A percentile compares a stretch with the other conserved stretches of the same genome.
Conservation (phyloP, 768 basidiomycete genomes). For the Exsudoporus frostii region DNA sequence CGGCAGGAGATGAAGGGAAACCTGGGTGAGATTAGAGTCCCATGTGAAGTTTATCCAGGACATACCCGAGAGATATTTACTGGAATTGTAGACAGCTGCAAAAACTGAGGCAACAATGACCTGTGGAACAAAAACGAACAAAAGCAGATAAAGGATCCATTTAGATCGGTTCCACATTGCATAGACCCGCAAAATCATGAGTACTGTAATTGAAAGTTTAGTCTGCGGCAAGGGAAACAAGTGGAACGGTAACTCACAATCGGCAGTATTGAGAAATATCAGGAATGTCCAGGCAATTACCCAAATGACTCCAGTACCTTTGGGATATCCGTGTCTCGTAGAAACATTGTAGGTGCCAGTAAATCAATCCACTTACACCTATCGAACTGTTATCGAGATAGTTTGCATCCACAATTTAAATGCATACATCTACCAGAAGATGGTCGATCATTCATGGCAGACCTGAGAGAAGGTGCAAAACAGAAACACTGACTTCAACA, state of each 20-base stretch:
- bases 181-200: no score
- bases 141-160: not conserved
- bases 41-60: not conserved
- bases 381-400: not conserved
- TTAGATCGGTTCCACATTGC: not conserved
- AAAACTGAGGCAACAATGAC: not conserved
- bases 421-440: not conserved
- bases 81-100: not conserved
- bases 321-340: not conserved
- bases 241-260: not conserved
- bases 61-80: not conserved
- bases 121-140: not conserved
- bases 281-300: not conserved
- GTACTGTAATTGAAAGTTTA: no score
- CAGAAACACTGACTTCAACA: not conserved
- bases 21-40: not conserved
- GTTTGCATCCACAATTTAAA: no score
- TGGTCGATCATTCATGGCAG: no score
- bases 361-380: not conserved
- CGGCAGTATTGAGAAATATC: not conserved
- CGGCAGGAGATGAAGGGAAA: not conserved
- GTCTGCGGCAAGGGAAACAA: not conserved
- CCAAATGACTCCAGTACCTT: not conserved
- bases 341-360: no score
- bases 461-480: not conserved